Percentiles rank a stretch among this genome's conserved stretches.
These are phyloP conservation scores for Starmerella etchellsii DNA, from an alignment of 805 yeast species.

Conservation along the genomic window DNA sequence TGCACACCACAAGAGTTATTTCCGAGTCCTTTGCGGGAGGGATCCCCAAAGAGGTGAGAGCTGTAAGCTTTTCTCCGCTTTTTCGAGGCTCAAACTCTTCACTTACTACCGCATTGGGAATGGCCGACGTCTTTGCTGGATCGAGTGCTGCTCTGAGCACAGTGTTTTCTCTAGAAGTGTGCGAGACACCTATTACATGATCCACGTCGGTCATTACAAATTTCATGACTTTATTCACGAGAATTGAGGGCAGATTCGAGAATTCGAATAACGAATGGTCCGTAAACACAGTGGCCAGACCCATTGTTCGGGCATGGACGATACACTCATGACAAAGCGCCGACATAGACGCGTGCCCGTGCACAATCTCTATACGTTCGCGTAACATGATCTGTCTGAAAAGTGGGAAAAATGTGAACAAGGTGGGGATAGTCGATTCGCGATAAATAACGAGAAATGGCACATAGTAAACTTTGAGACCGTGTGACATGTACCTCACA, in stretches of 20 bases:
- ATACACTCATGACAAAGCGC: conserved; percentile 81
- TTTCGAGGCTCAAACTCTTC: conserved; percentile 47
- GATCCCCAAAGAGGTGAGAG: neutral
- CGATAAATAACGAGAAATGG: conserved; percentile 74
- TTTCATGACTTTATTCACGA: conserved; percentile 75
- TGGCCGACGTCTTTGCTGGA: conserved; percentile 69
- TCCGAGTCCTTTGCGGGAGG: conserved; percentile 2
- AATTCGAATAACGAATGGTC: conserved; percentile 95
- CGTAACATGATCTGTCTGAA: conserved; percentile 73
- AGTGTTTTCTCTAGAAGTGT: conserved; percentile 92
- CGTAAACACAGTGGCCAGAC: conserved; percentile 78
- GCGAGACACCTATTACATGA: conserved; percentile 90
- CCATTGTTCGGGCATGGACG: conserved; percentile 88
- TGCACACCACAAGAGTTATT: conserved; percentile 80
- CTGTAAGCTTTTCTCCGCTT: neutral
- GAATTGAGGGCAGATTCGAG: conserved; percentile 66
- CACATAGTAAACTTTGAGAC: conserved; percentile 81
- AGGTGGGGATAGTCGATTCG: conserved; percentile 77
- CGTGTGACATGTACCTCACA: conserved; percentile 70
- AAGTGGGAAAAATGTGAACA: conserved; percentile 76
- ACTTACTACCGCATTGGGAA: conserved; percentile 93
- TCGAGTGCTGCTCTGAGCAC: conserved; percentile 75
- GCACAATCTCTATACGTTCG: conserved; percentile 78
- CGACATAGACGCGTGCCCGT: conserved; percentile 88
- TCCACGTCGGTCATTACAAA: conserved; percentile 79